These are phyloP conservation scores for Globisporangium barbulae DNA, from an alignment of 352 stramenopile species.

Conservation along the genomic window DNA sequence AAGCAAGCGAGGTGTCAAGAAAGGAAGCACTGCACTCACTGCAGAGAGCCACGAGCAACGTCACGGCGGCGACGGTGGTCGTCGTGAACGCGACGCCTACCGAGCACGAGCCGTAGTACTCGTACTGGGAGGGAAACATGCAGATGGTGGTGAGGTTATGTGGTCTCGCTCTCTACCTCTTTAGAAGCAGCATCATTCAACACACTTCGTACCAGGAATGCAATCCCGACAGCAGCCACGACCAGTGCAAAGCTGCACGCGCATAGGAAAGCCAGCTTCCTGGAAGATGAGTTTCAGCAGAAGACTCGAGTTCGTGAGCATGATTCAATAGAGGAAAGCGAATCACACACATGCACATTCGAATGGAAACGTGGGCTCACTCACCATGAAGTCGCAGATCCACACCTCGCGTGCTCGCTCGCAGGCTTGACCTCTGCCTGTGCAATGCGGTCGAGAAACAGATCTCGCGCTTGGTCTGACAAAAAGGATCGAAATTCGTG, in stretches of 20 bases:
- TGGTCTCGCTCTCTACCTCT: background rate
- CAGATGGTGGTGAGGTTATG: background rate
- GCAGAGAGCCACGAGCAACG: slow-evolving; percentile 65
- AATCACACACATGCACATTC: too few species aligned
- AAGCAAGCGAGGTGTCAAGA: background rate
- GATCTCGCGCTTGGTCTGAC: slow-evolving; percentile 59
- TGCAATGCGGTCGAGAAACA: slow-evolving; percentile 52
- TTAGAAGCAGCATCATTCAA: too few species aligned
- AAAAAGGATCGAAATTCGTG: background rate
- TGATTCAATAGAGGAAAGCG: too few species aligned
- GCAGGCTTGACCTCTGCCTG: slow-evolving; percentile 12
- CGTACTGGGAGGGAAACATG: slow-evolving; percentile 54
- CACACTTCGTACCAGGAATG: slow-evolving; percentile 40
- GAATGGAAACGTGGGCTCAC: background rate
- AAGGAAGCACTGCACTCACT: slow-evolving; percentile 7
- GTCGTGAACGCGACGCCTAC: slow-evolving; percentile 79
- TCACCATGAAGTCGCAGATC: background rate
- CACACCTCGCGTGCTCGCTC: background rate
- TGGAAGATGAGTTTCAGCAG: slow-evolving; percentile 2
- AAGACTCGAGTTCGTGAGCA: background rate
- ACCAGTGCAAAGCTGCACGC: slow-evolving; percentile 64
- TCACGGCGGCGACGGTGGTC: slow-evolving; percentile 77
- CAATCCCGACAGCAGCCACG: slow-evolving; percentile 34
- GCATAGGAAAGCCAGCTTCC: slow-evolving; percentile 55
- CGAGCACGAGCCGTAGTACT: slow-evolving; percentile 83